phyloP scores from a whole-genome alignment of 208 protist species.

The Wallacemonas sp. region DNA sequence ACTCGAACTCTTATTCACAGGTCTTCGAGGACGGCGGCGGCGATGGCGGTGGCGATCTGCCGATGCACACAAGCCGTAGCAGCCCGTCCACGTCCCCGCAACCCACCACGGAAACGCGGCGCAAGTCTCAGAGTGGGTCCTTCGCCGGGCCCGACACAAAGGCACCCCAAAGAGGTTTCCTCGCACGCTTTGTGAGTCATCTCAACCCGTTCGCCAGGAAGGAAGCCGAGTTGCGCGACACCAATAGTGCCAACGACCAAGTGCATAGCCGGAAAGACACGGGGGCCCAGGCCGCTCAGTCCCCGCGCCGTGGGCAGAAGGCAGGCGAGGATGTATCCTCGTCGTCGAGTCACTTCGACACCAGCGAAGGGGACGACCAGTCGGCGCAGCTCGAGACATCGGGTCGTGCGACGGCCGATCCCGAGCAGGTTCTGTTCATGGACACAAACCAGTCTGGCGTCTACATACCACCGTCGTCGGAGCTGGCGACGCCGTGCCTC shows the following conservation, averaged over 20 bases:
- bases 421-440: constrained; percentile 16
- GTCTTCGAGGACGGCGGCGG: neutral
- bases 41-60: too few relatives aligned
- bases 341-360: neutral
- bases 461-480: neutral
- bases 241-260: neutral
- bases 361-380: constrained; percentile 6
- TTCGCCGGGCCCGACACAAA: too few relatives aligned
- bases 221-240: neutral
- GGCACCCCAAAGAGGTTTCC: neutral
- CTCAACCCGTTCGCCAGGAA: constrained; percentile 4
- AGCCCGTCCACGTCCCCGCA: too few relatives aligned
- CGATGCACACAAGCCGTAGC: too few relatives aligned
- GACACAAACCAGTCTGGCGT: constrained; percentile 9
- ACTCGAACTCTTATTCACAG: constrained; percentile 3
- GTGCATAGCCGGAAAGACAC: too few relatives aligned
- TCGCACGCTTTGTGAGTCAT: neutral
- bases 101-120: neutral
- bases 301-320: too few relatives aligned
- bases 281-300: too few relatives aligned
- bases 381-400: neutral
- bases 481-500: constrained; percentile 21
- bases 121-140: too few relatives aligned
- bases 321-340: neutral
- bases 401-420: neutral